Base-by-base conservation (phyloP, 2,329 filamentous ascomycete species). In the Colletotrichum nymphaeae region DNA sequence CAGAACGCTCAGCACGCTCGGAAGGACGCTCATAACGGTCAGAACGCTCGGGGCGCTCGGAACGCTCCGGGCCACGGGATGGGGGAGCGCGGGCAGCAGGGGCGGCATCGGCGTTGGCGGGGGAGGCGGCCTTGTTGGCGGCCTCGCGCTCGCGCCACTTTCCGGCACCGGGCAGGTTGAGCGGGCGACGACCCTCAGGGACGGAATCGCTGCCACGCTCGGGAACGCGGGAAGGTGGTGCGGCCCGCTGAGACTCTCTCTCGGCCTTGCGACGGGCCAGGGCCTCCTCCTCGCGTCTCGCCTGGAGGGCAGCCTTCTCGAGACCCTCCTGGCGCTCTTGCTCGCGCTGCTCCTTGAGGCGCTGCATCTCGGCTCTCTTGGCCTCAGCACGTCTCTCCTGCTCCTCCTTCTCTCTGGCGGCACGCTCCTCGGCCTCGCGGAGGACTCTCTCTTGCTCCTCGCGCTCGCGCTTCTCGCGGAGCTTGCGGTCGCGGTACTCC, bases 231-330 rank as follows among this genome's bases (percentile, higher is more conserved):
- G 81, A 80, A 83, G 81, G 82, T 75, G 81, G 83, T 56, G 77
- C 77, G 69, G 81, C 80, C 67, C 75, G 80, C 68, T 76, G 81
- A 77, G 85, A 85, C 78, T 89, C 89, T 84, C 90, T 94, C 82
- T 91, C 91, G 72, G 88, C 92, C 79, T 88, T 90, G 82, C 90
- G 91, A 78, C 93, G 91, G 76, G 93, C 93, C 84, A 95, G 91
- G 19, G 95, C 95, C 83, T 98, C 95, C 78, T 97, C 95, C 83
- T 97, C 95, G 82, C 94, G 92, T 80, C 95, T 90, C 78, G 91
- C 91, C 84, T 98, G 96, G 77, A 90, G 84, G 14, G 90, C 90
- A 60, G 88, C 89, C 83, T 88, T 90, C 84, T 93, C 91, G 75
- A 89, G 80, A 73, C 86, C 84, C 82, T 95, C 93, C 83, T 97